phyloP scores from a whole-genome alignment of 1,139 yeast genomes.

The Petasospora rhodanensis region DNA sequence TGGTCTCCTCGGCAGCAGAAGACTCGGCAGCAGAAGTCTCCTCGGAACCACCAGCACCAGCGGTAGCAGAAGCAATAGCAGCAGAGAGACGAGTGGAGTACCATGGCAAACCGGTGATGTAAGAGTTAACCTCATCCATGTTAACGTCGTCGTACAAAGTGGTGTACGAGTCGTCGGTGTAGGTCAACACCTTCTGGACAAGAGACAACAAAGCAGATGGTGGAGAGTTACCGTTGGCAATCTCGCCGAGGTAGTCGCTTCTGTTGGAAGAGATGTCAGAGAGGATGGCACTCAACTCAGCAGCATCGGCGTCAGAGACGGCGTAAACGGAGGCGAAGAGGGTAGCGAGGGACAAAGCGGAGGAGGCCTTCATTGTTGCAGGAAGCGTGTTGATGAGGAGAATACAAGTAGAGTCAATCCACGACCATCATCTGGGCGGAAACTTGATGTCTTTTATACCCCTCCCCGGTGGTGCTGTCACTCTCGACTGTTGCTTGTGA shows the following conservation, averaged over 20 bases:
- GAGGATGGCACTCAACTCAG: slow-evolving; percentile 6
- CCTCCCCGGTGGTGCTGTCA: no score
- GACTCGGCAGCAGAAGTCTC: slow-evolving; percentile 14
- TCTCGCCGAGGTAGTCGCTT: slow-evolving; percentile 27
- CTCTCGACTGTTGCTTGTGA: no score
- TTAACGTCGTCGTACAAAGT: slow-evolving; percentile 29
- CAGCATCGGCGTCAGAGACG: slow-evolving; percentile 1
- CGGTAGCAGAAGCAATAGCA: slow-evolving; percentile 22
- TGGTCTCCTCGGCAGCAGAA: slow-evolving; percentile 23
- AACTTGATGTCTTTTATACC: no score
- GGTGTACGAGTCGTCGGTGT: slow-evolving; percentile 40
- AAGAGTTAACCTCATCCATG: slow-evolving; percentile 27
- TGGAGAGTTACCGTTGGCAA: slow-evolving; percentile 20
- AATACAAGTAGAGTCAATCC: no score
- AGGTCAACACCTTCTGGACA: slow-evolving; percentile 34
- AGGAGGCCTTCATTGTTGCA: neutral
- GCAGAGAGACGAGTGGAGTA: slow-evolving; percentile 35
- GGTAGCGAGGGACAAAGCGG: neutral
- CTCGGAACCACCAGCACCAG: slow-evolving; percentile 17
- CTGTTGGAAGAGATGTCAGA: slow-evolving; percentile 27
- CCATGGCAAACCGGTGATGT: slow-evolving; percentile 40
- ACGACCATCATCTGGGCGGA: no score
- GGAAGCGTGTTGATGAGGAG: neutral
- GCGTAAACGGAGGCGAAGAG: neutral
- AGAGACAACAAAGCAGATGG: slow-evolving; percentile 31